Percentiles rank a stretch among this genome's conserved stretches.
Conservation (phyloP, 371 early-diverging fungal genomes). For the Syncephalastrum racemosum region DNA sequence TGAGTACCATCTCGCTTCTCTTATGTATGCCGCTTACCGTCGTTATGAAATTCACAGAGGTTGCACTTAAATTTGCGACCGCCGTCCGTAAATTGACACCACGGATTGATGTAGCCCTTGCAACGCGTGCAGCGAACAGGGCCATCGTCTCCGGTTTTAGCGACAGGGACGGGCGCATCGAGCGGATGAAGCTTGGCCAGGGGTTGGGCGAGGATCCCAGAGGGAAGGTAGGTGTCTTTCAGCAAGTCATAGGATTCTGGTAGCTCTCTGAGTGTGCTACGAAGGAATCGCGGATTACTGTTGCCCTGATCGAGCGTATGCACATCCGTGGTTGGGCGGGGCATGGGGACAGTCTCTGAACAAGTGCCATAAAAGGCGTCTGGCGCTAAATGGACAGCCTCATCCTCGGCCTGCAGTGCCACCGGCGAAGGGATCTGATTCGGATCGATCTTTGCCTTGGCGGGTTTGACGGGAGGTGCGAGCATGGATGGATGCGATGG, state of each 20-base stretch:
- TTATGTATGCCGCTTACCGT: slow-evolving; percentile 38
- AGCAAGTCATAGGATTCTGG: slow-evolving; percentile 81
- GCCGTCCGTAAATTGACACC: slow-evolving; percentile 82
- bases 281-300: slow-evolving; percentile 90
- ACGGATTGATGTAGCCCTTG: slow-evolving; percentile 93
- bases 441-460: slow-evolving; percentile 83
- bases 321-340: slow-evolving; percentile 80
- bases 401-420: slow-evolving; percentile 78
- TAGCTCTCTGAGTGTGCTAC: slow-evolving; percentile 81
- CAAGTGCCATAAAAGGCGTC: slow-evolving; percentile 66
- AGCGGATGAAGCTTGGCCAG: slow-evolving; percentile 74
- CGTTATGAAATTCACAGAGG: slow-evolving; percentile 86
- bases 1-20: too few relatives aligned
- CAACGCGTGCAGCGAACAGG: slow-evolving; percentile 91
- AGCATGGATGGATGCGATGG: too few relatives aligned
- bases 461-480: too few relatives aligned
- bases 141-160: slow-evolving; percentile 54
- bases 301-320: slow-evolving; percentile 90
- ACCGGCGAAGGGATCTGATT: slow-evolving; percentile 93
- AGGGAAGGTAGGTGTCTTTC: slow-evolving; percentile 74
- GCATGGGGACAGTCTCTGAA: slow-evolving; percentile 60
- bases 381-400: slow-evolving; percentile 57
- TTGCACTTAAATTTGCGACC: slow-evolving; percentile 93
- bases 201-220: slow-evolving; percentile 92
- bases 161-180: slow-evolving; percentile 53